Base-by-base conservation (phyloP, 73 alveolate genomes). In the Tetrahymena elliotti region DNA sequence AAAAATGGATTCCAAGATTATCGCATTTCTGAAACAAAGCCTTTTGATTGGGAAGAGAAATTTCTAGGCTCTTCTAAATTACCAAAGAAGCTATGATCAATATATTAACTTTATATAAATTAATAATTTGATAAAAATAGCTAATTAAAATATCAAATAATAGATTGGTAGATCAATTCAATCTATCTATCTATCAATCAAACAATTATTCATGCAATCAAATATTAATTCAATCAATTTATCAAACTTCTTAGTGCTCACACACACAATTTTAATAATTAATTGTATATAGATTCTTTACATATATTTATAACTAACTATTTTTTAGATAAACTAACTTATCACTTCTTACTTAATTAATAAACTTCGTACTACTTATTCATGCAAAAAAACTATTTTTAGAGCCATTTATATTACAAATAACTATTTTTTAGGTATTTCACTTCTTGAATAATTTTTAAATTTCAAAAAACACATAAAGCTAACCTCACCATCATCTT, bases 1-100 rank as follows among this genome's bases (percentile, higher is more conserved):
- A 47, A 88, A 33, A 94, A 94, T 88, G 96, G 96, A 7, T 94
- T 94, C 39, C 27, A 94, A 92, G 95, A 94, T 88, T 94, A 94
- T 84, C 95, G 93, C 24, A 94, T 94, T 47, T 68, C 88, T 68
- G 88, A 68, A 68, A 68, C 88, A 24, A 68, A 68, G 38, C 88
- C 88, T 27, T 68, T 68, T 31, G 36, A 68, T 68, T 68, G 88
- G 88, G 88, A 68, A 31, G 38, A 68, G 88, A 68, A 68, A 68
- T 68, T 68, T 68, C 88, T 68, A 68, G 88, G 88, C 34, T 68
- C 88, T 68, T 68, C 88, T 68, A 68, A 68, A 68, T 68, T 68
- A 68, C 38, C 88, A 68, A 68, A 68, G 88, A 68, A 68, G n/a
- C 36, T 22, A 68, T 68, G 88, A 68, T 52, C 4, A 52, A 18